Evolutionary conservation across 1,139 yeast genomes (phyloP), one percentile per base, ranked within the genome.

Genomic region (Kurtzmaniella natalensis): DNA sequence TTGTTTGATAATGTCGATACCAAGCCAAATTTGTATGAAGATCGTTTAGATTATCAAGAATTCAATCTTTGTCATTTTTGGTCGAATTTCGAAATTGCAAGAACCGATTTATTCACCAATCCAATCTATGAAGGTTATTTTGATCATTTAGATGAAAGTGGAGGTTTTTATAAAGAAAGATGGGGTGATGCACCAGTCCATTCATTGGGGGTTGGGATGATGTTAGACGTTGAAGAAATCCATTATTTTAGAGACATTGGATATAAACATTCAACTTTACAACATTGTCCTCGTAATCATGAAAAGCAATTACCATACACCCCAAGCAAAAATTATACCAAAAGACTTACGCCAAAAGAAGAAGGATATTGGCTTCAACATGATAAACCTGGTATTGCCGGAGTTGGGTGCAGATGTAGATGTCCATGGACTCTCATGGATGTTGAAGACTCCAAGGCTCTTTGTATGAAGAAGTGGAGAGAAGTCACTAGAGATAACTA

Each of bases 111-210:
- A 13, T 88, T 87, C 66, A 68, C 72, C 24, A 76, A 84, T 16
- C 70, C 74, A 9, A 55, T 67, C 18, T 88, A 88, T 55, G 67
- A 76, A 37, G 66, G 68, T 16, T 87, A 81, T 51, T 85, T 83
- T 53, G 59, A 78, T 24, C 76, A 68, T 43, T 58, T 88, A 35
- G 96, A 88, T 37, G 37, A 56, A 9, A 67, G 79, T 9, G 87
- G 89, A 7, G 96, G 96, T 0, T 88, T 88, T 51, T 86, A 78
- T 69, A 71, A 72, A 35, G 96, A 88, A 53, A 62, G 96, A 50
- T 88, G 96, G 96, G 96, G 96, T 1, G 96, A 88, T 64, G 96
- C 96, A 0, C 95, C 96, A 0, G 78, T 88, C 2, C 96, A 87
- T 55, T 81, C 95, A 2, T 61, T 88, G 16, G 96, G 92, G 0